A percentile compares a stretch with the other conserved stretches of the same genome.
These are phyloP conservation scores for Lagenidium giganteum DNA, from an alignment of 352 stramenopile genomes.

Conservation along the genomic window DNA sequence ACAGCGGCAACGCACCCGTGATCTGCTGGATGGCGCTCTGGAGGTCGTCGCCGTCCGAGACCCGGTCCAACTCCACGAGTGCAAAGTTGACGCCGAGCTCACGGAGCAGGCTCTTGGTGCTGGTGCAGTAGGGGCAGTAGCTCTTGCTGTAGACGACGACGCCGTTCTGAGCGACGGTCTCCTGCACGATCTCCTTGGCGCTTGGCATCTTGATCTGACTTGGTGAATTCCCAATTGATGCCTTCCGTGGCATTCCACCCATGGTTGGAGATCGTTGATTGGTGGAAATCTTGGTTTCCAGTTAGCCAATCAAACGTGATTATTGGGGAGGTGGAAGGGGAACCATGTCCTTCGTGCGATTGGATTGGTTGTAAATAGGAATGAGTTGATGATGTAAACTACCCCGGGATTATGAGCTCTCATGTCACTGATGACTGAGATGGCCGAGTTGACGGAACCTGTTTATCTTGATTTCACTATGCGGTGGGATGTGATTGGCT, in stretches of 20 bases:
- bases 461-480: too few relatives aligned
- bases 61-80: slow-evolving; percentile 57
- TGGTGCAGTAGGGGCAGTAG: slow-evolving; percentile 93
- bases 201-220: slow-evolving; percentile 34
- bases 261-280: background rate
- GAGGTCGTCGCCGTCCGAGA: slow-evolving; percentile 40
- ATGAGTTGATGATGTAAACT: slow-evolving; percentile 2
- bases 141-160: slow-evolving; percentile 92
- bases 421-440: too few relatives aligned
- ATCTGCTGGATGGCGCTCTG: slow-evolving; percentile 58
- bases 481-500: too few relatives aligned
- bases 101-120: slow-evolving; percentile 57
- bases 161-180: slow-evolving; percentile 38
- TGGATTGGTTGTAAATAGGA: slow-evolving; percentile 2
- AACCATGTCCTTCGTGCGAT: background rate
- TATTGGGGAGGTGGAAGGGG: too few relatives aligned
- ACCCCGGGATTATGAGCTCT: too few relatives aligned
- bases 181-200: slow-evolving; percentile 61
- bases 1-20: slow-evolving; percentile 26
- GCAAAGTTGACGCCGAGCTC: slow-evolving; percentile 48
- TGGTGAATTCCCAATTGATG: background rate
- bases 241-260: background rate
- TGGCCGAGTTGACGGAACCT: too few relatives aligned
- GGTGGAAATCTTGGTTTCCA: slow-evolving; percentile 7
- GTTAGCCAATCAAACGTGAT: too few relatives aligned